Evolutionary conservation across 208 protist genomes (phyloP).

Genomic region (Zelonia costaricensis): DNA sequence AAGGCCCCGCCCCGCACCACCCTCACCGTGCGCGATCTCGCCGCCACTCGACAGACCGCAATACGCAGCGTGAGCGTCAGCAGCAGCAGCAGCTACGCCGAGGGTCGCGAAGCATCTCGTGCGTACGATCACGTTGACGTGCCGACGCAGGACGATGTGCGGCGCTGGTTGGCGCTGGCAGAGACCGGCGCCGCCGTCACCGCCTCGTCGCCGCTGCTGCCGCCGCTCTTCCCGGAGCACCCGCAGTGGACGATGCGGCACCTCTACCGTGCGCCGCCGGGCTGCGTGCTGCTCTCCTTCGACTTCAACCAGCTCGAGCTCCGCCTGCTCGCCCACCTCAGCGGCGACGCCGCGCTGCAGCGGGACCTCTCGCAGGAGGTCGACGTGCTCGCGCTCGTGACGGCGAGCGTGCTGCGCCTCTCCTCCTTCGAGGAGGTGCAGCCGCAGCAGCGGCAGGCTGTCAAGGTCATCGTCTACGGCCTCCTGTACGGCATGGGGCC

Average conservation of each 20-base stretch:
- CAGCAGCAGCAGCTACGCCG: neutral
- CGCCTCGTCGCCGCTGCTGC: neutral
- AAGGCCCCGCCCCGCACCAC: conserved; percentile 39
- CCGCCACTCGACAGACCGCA: conserved; percentile 2
- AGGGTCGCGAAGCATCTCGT: neutral
- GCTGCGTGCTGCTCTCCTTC: conserved; percentile 71
- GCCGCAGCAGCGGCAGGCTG: conserved; percentile 44
- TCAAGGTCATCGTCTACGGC: conserved; percentile 90
- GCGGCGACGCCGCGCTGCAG: conserved; percentile 55
- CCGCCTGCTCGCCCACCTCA: conserved; percentile 78
- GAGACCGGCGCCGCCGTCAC: neutral
- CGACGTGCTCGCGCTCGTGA: conserved; percentile 60
- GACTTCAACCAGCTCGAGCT: conserved; percentile 89
- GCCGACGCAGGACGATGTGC: conserved; percentile 13
- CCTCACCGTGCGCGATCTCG: conserved; percentile 9
- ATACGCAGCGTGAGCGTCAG: no score
- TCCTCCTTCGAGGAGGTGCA: conserved; percentile 26
- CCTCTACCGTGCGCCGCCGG: conserved; percentile 63
- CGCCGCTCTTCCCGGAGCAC: conserved; percentile 30
- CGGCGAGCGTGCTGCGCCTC: conserved; percentile 40
- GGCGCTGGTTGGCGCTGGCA: conserved; percentile 13
- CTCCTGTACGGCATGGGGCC: conserved; percentile 90
- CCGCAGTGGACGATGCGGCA: conserved; percentile 63
- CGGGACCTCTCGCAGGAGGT: conserved; percentile 36
- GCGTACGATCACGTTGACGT: conserved; percentile 1